Evolutionary conservation across 345 rosid genomes (phyloP).

Genomic region (Boechera divaricarpa): DNA sequence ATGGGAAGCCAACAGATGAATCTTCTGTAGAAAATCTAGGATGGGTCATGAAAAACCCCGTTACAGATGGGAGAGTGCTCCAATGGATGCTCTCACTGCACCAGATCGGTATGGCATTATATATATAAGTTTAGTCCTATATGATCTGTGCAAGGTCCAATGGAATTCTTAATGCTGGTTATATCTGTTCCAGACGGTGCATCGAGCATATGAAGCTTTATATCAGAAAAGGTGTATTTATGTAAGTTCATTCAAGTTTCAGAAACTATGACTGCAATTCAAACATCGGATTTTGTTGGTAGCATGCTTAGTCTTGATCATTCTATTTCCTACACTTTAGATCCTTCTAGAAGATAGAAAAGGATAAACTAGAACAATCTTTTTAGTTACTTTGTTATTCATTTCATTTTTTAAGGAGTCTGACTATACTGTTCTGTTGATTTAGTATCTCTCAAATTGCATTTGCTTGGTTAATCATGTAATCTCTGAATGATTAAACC

Average conservation of each 20-base stretch:
- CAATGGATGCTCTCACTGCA: slow-evolving; percentile 86
- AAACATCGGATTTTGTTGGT: not conserved
- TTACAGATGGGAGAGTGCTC: slow-evolving; percentile 66
- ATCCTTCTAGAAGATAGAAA: slow-evolving; percentile 1
- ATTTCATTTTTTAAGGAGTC: not conserved
- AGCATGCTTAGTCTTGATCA: not conserved
- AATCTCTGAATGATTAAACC: slow-evolving; percentile 5
- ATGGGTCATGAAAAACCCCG: slow-evolving; percentile 47
- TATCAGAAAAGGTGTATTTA: slow-evolving; percentile 50
- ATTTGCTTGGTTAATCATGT: slow-evolving; percentile 9
- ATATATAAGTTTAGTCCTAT: not conserved
- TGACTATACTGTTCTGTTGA: not conserved
- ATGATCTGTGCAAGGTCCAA: slow-evolving; percentile 79
- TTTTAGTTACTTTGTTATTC: slow-evolving; percentile 3
- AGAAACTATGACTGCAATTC: slow-evolving; percentile 1
- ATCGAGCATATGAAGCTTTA: slow-evolving; percentile 66
- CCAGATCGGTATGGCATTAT: slow-evolving; percentile 74
- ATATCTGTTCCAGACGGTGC: slow-evolving; percentile 85
- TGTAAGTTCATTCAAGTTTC: slow-evolving; percentile 54
- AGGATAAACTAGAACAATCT: not conserved
- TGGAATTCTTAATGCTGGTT: slow-evolving; percentile 95
- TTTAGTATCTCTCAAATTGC: not conserved
- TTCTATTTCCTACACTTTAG: not conserved
- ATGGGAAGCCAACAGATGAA: slow-evolving; percentile 62
- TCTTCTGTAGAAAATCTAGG: slow-evolving; percentile 49